Evolutionary conservation across 768 basidiomycete species (phyloP), one percentile per base, ranked within the genome.

Genomic region (Kwoniella pini): DNA sequence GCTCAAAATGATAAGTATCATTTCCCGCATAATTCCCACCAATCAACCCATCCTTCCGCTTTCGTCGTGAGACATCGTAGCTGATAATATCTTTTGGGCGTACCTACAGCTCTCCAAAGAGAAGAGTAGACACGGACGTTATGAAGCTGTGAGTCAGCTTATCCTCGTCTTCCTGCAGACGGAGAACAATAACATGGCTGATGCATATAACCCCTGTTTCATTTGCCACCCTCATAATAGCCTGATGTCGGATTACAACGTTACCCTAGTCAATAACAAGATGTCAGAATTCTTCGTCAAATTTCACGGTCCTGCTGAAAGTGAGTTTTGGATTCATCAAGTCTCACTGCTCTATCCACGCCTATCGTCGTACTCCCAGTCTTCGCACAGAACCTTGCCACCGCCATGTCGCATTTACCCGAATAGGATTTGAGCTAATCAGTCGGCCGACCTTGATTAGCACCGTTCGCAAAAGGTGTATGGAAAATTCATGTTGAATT

Each of bases 401-500:
- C 36, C 60, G 33, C 1, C n/a, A n/a, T 33, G 15, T 26, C 52
- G 30, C 42, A 31, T n/a, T 31, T 31, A n/a, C 7, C 27, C 48
- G 48, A 27, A 50, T 9, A 22, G 31, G 5, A 21, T 17, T 50
- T n/a, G 33, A 36, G 24, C 48, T 42, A 19, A 31, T 31, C 10
- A n/a, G 27, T 31, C 48, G 48, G 48, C 46, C 51, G 26, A 9
- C 48, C 11, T 49, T 38, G 26, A 56, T 10, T 54, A 97, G 95
- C 96, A 57, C 95, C 95, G 5, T 98, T 98, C 75, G 87, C 90
- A n/a, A 90, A 90, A 39, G 96, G 96, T 36, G 89, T 93, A 55
- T 99, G 96, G 96, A 96, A 95, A 84, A 94, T 99, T 62, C 96
- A 99, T 74, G 96, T 99, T 60, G 96, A 99, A 77, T 84, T 99